Conservation (phyloP, 169 alveolate genomes). For the Cardiosporidium cionae region DNA sequence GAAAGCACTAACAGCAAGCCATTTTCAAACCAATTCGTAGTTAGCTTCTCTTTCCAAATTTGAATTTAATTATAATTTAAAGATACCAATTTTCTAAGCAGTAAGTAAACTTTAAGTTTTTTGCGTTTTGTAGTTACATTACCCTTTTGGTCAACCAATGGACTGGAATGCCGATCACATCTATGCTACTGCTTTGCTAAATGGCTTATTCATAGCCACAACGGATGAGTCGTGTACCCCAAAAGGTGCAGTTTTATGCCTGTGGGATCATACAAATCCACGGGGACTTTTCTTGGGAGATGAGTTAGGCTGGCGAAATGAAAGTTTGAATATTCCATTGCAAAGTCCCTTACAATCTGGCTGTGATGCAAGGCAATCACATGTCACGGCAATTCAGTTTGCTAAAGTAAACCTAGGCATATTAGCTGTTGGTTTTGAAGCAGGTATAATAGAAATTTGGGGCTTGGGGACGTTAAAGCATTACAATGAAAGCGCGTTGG, state of each 20-base stretch:
- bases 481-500: not conserved
- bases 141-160: not conserved
- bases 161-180: not conserved
- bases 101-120: not conserved
- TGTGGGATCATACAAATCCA: not conserved
- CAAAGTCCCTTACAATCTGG: not conserved
- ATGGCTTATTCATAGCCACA: not conserved
- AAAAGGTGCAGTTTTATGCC: not conserved
- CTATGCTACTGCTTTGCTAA: not conserved
- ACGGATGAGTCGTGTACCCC: not conserved
- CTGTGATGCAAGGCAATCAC: not conserved
- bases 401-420: not conserved
- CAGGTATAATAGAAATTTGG: not conserved
- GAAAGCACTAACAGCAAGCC: not conserved
- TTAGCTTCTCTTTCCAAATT: not conserved
- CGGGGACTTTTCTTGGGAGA: not conserved
- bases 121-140: not conserved
- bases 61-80: not conserved
- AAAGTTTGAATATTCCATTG: not conserved
- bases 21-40: not conserved
- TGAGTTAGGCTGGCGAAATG: not conserved
- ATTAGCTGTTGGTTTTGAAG: not conserved
- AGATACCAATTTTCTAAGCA: not conserved
- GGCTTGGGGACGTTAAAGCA: not conserved
- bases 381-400: not conserved